A percentile compares a stretch with the other conserved stretches of the same genome.
Evolutionary conservation across 768 basidiomycete species (phyloP).

Genomic region (Clitopilus passeckerianus): DNA sequence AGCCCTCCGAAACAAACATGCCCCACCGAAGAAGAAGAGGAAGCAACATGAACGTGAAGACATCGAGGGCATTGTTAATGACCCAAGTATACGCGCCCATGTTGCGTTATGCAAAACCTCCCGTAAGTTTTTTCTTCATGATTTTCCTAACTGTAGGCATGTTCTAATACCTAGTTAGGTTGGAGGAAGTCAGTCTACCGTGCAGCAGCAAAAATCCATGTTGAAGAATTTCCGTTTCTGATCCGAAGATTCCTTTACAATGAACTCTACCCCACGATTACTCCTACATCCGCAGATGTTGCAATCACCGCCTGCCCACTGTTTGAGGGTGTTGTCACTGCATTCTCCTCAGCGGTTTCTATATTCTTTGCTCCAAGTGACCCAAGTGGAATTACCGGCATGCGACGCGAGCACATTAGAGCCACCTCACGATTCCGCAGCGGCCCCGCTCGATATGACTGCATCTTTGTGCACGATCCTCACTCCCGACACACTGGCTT

Average conservation of each 20-base stretch:
- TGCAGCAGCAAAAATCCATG: not conserved
- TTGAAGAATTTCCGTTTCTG: not conserved
- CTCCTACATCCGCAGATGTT: conserved; percentile 5
- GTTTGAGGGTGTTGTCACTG: conserved; percentile 9
- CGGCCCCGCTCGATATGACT: conserved; percentile 19
- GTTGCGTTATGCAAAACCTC: not conserved
- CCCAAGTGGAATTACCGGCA: conserved; percentile 18
- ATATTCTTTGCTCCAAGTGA: conserved; percentile 31
- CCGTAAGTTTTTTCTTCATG: not conserved
- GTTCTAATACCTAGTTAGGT: not conserved
- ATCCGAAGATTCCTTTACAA: not conserved
- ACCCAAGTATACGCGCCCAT: not conserved
- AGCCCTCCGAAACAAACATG: no score
- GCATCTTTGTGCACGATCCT: conserved; percentile 11
- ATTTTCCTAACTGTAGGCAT: not conserved
- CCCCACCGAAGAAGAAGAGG: not conserved
- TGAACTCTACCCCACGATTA: not conserved
- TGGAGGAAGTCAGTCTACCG: not conserved
- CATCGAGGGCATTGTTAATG: not conserved
- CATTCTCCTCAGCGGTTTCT: conserved; percentile 23
- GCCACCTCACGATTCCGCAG: conserved; percentile 22
- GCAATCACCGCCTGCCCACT: conserved; percentile 9
- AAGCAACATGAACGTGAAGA: not conserved
- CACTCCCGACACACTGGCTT: conserved; percentile 7
- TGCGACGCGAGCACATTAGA: conserved; percentile 13